These are phyloP conservation scores for Botryotinia calthae DNA, from an alignment of 2,329 filamentous ascomycete species.

Conservation along the genomic window DNA sequence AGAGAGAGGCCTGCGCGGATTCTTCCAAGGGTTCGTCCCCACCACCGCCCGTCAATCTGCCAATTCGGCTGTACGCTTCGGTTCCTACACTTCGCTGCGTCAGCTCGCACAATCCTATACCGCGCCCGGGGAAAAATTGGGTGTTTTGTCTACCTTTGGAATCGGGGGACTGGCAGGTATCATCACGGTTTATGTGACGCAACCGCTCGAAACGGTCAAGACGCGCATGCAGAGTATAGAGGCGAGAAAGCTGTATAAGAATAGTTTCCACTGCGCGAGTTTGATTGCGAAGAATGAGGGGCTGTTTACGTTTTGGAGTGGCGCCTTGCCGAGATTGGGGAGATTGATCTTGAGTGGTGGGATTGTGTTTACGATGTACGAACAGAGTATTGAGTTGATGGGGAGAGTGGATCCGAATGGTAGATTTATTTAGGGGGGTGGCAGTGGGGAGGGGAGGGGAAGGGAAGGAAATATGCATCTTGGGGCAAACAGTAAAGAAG, in stretches of 20 bases:
- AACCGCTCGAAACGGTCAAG: slow-evolving; percentile 88
- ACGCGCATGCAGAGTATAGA: slow-evolving; percentile 97
- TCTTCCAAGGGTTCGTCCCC: slow-evolving; percentile 95
- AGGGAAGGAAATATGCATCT: slow-evolving; percentile 1
- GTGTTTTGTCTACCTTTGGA: slow-evolving; percentile 80
- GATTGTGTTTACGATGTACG: slow-evolving; percentile 98
- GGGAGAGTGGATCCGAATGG: slow-evolving; percentile 76
- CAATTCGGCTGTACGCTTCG: slow-evolving; percentile 89
- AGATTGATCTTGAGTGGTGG: slow-evolving; percentile 87
- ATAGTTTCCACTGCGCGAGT: slow-evolving; percentile 78
- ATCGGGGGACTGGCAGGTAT: slow-evolving; percentile 86
- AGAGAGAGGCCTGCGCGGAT: slow-evolving; percentile 84
- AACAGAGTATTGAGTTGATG: slow-evolving; percentile 92
- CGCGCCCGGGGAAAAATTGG: slow-evolving; percentile 91
- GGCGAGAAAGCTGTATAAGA: slow-evolving; percentile 76
- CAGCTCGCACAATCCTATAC: slow-evolving; percentile 91
- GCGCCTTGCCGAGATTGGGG: slow-evolving; percentile 80
- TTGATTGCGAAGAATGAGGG: slow-evolving; percentile 89
- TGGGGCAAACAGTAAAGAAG: not conserved
- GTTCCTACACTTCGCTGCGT: slow-evolving; percentile 84
- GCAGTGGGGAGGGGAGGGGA: slow-evolving; percentile 24
- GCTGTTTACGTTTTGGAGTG: slow-evolving; percentile 87
- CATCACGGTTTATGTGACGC: slow-evolving; percentile 80
- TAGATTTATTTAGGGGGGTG: slow-evolving; percentile 64
- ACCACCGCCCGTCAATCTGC: slow-evolving; percentile 93